Conservation (phyloP, 192 early-diverging fungal species). For the Chytriomyces confervae region DNA sequence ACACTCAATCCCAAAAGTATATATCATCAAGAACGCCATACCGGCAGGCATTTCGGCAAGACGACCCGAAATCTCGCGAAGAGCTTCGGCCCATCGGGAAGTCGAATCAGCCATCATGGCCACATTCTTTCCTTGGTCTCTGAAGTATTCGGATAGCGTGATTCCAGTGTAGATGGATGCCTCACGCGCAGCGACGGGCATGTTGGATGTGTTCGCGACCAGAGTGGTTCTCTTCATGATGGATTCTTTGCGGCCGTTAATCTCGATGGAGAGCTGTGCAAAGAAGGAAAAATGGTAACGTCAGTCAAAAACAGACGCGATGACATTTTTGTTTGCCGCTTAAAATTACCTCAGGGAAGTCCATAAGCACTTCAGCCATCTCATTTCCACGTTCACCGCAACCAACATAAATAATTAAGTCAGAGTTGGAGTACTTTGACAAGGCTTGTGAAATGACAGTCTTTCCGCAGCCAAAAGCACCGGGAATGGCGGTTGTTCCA, state of each 20-base stretch:
- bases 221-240: slow-evolving; percentile 99
- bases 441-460: slow-evolving; percentile 99
- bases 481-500: slow-evolving; percentile 99
- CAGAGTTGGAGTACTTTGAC: slow-evolving; percentile 99
- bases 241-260: slow-evolving; percentile 94
- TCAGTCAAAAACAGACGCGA: not conserved
- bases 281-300: not conserved
- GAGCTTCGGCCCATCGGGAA: slow-evolving; percentile 99
- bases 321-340: not conserved
- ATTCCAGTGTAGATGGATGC: slow-evolving; percentile 99
- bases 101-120: slow-evolving; percentile 99
- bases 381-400: slow-evolving; percentile 97
- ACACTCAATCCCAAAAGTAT: too few relatives aligned
- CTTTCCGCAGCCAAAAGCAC: slow-evolving; percentile 99
- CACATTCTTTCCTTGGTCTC: slow-evolving; percentile 98
- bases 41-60: slow-evolving; percentile 99
- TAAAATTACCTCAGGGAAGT: slow-evolving; percentile 79
- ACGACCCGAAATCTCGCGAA: slow-evolving; percentile 99
- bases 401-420: slow-evolving; percentile 99
- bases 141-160: slow-evolving; percentile 99
- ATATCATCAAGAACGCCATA: slow-evolving; percentile 9
- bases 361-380: slow-evolving; percentile 99
- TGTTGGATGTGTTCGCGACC: slow-evolving; percentile 99
- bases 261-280: slow-evolving; percentile 83
- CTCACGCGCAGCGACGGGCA: slow-evolving; percentile 99